Conservation (phyloP, 345 rosid genomes). For the Syzygium oleosum region DNA sequence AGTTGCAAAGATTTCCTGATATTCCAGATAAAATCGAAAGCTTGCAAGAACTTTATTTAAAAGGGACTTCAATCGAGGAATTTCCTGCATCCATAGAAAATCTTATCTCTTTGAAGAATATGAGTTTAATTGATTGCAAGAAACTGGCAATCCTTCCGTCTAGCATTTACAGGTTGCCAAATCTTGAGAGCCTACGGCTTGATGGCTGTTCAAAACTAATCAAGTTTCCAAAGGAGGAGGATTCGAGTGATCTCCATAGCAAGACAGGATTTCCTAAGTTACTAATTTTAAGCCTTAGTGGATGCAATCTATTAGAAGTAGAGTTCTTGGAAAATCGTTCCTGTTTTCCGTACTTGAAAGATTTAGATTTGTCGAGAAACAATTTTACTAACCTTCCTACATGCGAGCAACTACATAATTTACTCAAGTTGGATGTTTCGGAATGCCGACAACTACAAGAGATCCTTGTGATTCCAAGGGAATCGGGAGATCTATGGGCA, state of each 20-base stretch:
- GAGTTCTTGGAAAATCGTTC: background rate
- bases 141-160: background rate
- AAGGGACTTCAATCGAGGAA: background rate
- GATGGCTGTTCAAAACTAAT: background rate
- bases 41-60: background rate
- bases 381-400: background rate
- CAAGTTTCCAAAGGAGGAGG: background rate
- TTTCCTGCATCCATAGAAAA: background rate
- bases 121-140: fast-evolving
- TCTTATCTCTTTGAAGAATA: background rate
- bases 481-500: fast-evolving
- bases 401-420: fast-evolving
- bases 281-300: fast-evolving
- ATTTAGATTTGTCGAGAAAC: fast-evolving
- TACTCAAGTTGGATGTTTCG: fast-evolving
- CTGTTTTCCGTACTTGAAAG: fast-evolving
- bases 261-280: background rate
- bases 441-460: background rate
- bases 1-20: background rate
- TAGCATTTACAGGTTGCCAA: background rate
- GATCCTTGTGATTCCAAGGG: fast-evolving
- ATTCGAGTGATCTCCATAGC: background rate
- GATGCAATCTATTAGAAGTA: background rate
- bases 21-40: background rate
- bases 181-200: fast-evolving